Evolutionary conservation across 1,284 basidiomycete genomes (phyloP), one percentile per base, ranked within the genome.

Genomic region (Stygiomarasmius scandens): DNA sequence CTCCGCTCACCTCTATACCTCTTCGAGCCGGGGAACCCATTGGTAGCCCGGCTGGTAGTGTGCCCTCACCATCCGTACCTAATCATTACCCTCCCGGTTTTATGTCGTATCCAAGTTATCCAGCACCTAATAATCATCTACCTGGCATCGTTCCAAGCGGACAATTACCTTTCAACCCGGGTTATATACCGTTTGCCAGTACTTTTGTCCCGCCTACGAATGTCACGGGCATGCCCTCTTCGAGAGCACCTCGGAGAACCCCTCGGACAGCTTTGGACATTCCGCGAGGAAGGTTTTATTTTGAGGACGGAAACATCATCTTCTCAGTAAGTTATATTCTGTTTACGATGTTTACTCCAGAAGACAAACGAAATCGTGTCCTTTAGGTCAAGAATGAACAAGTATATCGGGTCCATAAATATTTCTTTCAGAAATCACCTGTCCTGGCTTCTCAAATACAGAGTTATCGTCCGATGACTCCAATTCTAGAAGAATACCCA

Each of bases 351-450:
- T 12, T 12, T 32, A 32, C 12, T 32, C 12, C 29, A n/a, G 29
- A 32, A 12, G 12, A 12, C 12, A 20, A n/a, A 3, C 19, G 34
- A 20, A 20, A 20, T 11, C 20, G 8, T 43, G 29, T 19, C 22
- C 9, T 25, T 14, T 23, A 71, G 70, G 65, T 71, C 34, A 66
- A 69, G 49, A 62, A 59, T 23, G 14, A 62, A 1, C 64, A 56
- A 0, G 47, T 67, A 10, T 72, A 70, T 55, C 64, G 63, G 19
- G 64, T 72, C 2, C 70, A 71, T 50, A 60, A 60, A 1, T 66
- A 66, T 55, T 64, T 71, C 63, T 72, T 77, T 49, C 47, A 59
- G 48, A 68, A 74, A 54, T 75, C 74, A 1, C 57, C 59, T n/a
- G 63, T 67, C 19, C 69, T 75, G 53, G 60, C 63, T 19, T 51